Evolutionary conservation across 345 rosid genomes (phyloP).

Genomic region (Acer yangbiense): DNA sequence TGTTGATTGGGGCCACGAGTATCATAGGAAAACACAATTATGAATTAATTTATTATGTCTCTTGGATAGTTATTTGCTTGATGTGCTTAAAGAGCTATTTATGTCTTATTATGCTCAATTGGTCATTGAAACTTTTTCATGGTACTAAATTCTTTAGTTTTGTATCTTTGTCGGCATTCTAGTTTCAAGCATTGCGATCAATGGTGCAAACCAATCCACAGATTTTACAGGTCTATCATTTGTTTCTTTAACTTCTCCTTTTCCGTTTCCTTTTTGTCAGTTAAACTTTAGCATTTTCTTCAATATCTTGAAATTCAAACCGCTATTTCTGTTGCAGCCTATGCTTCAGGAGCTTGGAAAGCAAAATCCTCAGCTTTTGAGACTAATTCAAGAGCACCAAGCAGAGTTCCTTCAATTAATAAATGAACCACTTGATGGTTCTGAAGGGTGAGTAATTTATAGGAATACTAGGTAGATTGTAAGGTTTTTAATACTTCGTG

Average conservation of each 20-base stretch:
- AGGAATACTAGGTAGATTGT: not conserved
- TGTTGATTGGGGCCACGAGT: not conserved
- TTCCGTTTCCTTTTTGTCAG: not conserved
- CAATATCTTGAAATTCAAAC: constrained; percentile 11
- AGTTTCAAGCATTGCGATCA: constrained; percentile 93
- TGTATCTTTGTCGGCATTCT: constrained; percentile 16
- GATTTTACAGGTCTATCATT: constrained; percentile 70
- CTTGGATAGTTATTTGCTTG: not conserved
- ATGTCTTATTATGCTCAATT: not conserved
- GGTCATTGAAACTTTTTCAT: constrained; percentile 2
- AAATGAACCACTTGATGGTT: constrained; percentile 92
- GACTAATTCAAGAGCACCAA: constrained; percentile 90
- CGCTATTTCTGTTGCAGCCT: constrained; percentile 59
- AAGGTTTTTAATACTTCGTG: not conserved
- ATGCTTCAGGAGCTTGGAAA: constrained; percentile 99
- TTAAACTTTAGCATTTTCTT: constrained; percentile 1
- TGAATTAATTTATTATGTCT: not conserved
- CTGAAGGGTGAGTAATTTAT: constrained; percentile 73
- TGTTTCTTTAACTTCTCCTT: not conserved
- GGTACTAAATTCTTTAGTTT: not conserved
- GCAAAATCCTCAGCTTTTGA: constrained; percentile 92
- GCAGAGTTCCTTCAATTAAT: constrained; percentile 91
- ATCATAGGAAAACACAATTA: not conserved
- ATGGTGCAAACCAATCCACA: constrained; percentile 98
- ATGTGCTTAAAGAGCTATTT: constrained; percentile 3